A percentile compares a stretch with the other conserved stretches of the same genome.
These are phyloP conservation scores for Epichloe brachyelytri DNA, from an alignment of 2,329 filamentous ascomycete species.

Conservation along the genomic window DNA sequence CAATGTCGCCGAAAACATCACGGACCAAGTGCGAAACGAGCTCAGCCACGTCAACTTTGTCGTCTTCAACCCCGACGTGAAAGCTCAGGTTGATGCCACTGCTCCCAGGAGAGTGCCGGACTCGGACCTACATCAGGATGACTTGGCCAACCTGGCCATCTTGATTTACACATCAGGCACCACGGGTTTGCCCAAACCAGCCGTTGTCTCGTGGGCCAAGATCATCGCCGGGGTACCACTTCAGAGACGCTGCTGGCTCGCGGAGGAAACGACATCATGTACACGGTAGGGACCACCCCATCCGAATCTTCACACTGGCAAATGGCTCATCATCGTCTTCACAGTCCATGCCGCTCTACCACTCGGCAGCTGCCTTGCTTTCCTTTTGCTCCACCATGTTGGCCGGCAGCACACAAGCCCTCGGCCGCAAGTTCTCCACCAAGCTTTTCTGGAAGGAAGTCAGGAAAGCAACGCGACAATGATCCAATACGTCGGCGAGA, in stretches of 20 bases:
- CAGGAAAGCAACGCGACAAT: slow-evolving; percentile 56
- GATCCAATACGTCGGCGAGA: slow-evolving; percentile 83
- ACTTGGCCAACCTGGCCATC: slow-evolving; percentile 46
- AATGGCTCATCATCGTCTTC: neutral
- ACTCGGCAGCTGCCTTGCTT: slow-evolving; percentile 63
- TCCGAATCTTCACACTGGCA: neutral
- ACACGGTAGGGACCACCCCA: slow-evolving; percentile 48
- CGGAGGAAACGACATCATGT: slow-evolving; percentile 54
- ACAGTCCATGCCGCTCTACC: slow-evolving; percentile 75
- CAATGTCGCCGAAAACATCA: slow-evolving; percentile 39
- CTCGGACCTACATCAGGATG: slow-evolving; percentile 36
- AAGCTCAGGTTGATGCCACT: slow-evolving; percentile 38
- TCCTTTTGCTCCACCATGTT: slow-evolving; percentile 50
- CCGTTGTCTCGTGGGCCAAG: slow-evolving; percentile 63
- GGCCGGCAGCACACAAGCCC: slow-evolving; percentile 50
- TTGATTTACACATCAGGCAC: slow-evolving; percentile 82
- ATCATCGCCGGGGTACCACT: slow-evolving; percentile 32
- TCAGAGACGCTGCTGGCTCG: slow-evolving; percentile 38
- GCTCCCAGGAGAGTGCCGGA: slow-evolving; percentile 46
- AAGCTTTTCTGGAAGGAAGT: slow-evolving; percentile 66
- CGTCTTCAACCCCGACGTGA: slow-evolving; percentile 45
- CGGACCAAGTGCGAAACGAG: slow-evolving; percentile 41
- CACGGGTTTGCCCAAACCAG: slow-evolving; percentile 71
- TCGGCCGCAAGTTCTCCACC: slow-evolving; percentile 69
- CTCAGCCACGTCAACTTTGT: slow-evolving; percentile 43